phyloP scores from a whole-genome alignment of 805 yeast genomes.

The Pichia scutulata region DNA sequence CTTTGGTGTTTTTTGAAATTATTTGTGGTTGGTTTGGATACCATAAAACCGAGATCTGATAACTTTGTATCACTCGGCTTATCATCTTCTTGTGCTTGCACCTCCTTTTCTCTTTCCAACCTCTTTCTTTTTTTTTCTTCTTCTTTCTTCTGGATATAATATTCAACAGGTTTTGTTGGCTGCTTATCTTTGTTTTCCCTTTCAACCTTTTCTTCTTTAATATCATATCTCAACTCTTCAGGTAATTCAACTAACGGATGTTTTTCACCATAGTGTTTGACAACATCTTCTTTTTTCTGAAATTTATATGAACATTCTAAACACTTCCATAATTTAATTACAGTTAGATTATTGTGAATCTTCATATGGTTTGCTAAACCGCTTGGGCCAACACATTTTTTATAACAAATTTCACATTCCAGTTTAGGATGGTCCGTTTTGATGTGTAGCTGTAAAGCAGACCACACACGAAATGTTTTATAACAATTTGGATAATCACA shows the following conservation, averaged over 20 bases:
- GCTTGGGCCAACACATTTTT: constrained; percentile 62
- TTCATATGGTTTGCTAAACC: constrained; percentile 70
- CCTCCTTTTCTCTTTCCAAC: neutral
- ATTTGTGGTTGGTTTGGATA: constrained; percentile 14
- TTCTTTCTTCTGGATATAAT: constrained; percentile 1
- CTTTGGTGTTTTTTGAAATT: constrained; percentile 35
- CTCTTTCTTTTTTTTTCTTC: neutral
- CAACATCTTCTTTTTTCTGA: constrained; percentile 48
- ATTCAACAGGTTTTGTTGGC: neutral
- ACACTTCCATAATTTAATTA: constrained; percentile 63
- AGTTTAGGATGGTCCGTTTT: constrained; percentile 67
- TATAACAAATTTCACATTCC: constrained; percentile 57
- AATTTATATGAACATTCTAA: constrained; percentile 41
- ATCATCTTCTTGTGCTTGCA: neutral
- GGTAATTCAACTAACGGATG: constrained; percentile 26
- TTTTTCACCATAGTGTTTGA: constrained; percentile 46
- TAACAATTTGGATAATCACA: constrained; percentile 61
- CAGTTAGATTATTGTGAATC: constrained; percentile 50
- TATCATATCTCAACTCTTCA: constrained; percentile 8
- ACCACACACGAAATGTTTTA: constrained; percentile 58
- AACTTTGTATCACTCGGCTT: neutral
- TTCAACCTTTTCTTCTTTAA: neutral
- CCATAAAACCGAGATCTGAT: constrained; percentile 5
- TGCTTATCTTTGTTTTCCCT: neutral
- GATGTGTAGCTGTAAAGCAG: constrained; percentile 62